Evolutionary conservation across 148 eudicot species (phyloP), one percentile per base, ranked within the genome.

Genomic region (Linanthus parryae): DNA sequence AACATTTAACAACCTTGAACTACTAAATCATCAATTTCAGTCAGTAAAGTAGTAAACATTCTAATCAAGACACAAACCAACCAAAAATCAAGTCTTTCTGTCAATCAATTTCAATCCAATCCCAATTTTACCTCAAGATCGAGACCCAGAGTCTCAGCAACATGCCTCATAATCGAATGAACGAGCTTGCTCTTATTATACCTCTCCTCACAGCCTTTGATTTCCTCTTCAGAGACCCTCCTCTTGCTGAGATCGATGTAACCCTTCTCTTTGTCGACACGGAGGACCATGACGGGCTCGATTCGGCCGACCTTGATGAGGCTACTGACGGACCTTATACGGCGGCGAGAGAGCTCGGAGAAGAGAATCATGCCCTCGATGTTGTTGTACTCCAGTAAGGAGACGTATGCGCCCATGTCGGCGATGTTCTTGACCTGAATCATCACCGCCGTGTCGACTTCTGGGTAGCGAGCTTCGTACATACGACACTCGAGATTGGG

Each of bases 151-250:
- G 94, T 81, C 70, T 88, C 94, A 2, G 97, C 96, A 21, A 92
- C 99, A 62, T 88, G 99, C 2, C 95, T 81, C 99, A 92, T 88
- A 19, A 92, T 92, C 6, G 99, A 92, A 41, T 92, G 96, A 26
- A 92, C 99, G 46, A 92, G 96, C 75, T 92, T 92, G 43, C 96
- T 92, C 91, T 92, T 92, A 31, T 84, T 92, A 14, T 64, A 92
- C 62, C 96, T 77, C 58, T 92, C 99, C 62, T 92, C 99, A 21
- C 99, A 92, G 1, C 58, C 80, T 62, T 70, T 68, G 34, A 88
- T 80, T 66, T 92, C 99, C 73, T 88, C 95, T 20, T 92, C 96
- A 6, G 94, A 79, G 48, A 92, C 89, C 65, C 99, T 70, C 34
- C 92, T 64, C 54, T 92, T 92, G 48, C 99, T 92, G 23, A 92